Percentiles rank a stretch among this genome's conserved stretches.
Conservation (phyloP, 768 basidiomycete genomes). For the Holtermannia corniformis region DNA sequence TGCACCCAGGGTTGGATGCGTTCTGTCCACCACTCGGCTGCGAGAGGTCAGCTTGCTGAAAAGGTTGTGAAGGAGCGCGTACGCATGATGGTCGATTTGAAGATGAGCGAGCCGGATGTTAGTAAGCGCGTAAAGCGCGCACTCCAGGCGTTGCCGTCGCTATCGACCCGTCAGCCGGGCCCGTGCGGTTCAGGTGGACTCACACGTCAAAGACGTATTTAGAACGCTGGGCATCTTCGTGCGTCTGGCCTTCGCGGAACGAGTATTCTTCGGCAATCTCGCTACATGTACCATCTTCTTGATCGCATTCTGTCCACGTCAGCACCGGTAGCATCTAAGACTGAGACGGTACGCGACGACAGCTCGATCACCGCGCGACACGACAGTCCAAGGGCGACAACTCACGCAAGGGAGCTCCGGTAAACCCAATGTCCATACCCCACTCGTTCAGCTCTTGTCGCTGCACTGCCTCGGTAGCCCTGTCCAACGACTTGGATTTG, state of each 20-base stretch:
- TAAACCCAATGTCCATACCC: slow-evolving; percentile 28
- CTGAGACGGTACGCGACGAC: too few species aligned
- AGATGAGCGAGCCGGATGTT: slow-evolving; percentile 27
- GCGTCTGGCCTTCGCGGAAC: slow-evolving; percentile 16
- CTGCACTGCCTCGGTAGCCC: neutral
- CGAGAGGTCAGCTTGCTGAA: neutral
- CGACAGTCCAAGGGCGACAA: too few species aligned
- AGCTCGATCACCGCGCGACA: too few species aligned
- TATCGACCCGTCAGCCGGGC: neutral
- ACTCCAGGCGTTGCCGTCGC: slow-evolving; percentile 40
- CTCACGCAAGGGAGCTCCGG: slow-evolving; percentile 29
- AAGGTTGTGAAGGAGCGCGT: slow-evolving; percentile 6
- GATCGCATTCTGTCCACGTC: slow-evolving; percentile 34
- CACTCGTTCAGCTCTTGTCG: slow-evolving; percentile 10
- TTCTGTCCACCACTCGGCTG: slow-evolving; percentile 39
- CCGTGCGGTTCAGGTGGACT: slow-evolving; percentile 1
- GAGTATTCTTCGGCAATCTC: slow-evolving; percentile 23
- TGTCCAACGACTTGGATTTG: neutral
- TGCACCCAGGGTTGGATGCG: slow-evolving; percentile 40
- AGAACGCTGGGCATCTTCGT: slow-evolving; percentile 28
- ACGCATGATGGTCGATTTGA: slow-evolving; percentile 39
- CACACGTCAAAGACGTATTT: slow-evolving; percentile 38
- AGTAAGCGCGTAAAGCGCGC: slow-evolving; percentile 37
- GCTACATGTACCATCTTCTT: slow-evolving; percentile 32
- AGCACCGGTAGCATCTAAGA: too few species aligned